These are phyloP conservation scores for Apophysomyces elegans DNA, from an alignment of 371 early-diverging fungal species.

Conservation along the genomic window DNA sequence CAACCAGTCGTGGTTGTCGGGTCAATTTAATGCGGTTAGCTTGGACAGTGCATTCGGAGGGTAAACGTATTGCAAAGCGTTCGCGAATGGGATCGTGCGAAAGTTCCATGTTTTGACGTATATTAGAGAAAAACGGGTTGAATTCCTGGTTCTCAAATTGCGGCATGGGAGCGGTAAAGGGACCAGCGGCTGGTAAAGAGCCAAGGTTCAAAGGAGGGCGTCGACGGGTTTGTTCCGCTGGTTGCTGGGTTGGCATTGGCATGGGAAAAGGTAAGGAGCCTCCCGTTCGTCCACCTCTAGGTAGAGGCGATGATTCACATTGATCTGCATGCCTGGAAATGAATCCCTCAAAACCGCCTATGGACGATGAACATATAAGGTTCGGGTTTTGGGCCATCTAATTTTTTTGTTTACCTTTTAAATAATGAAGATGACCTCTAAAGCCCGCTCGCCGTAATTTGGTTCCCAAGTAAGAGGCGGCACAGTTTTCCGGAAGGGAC, in stretches of 20 bases:
- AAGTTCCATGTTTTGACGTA: constrained; percentile 44
- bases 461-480: constrained; percentile 46
- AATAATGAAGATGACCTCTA: constrained; percentile 49
- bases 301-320: constrained; percentile 26
- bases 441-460: constrained; percentile 39
- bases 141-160: constrained; percentile 46
- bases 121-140: constrained; percentile 49
- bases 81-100: constrained; percentile 35
- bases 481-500: constrained; percentile 43
- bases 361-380: not conserved
- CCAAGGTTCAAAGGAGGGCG: constrained; percentile 38
- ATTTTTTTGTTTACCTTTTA: constrained; percentile 45
- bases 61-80: constrained; percentile 35
- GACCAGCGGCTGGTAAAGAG: constrained; percentile 31
- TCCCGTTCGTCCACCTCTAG: constrained; percentile 8
- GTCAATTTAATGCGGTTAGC: not conserved
- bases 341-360: constrained; percentile 55
- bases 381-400: not conserved
- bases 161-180: constrained; percentile 48
- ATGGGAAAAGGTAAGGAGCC: constrained; percentile 15
- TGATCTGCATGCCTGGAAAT: constrained; percentile 25
- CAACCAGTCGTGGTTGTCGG: constrained; percentile 25
- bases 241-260: constrained; percentile 15
- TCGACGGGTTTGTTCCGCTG: constrained; percentile 23
- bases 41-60: constrained; percentile 26